Evolutionary conservation across 2,329 filamentous ascomycete species (phyloP).

Genomic region (Aplosporella prunicola): DNA sequence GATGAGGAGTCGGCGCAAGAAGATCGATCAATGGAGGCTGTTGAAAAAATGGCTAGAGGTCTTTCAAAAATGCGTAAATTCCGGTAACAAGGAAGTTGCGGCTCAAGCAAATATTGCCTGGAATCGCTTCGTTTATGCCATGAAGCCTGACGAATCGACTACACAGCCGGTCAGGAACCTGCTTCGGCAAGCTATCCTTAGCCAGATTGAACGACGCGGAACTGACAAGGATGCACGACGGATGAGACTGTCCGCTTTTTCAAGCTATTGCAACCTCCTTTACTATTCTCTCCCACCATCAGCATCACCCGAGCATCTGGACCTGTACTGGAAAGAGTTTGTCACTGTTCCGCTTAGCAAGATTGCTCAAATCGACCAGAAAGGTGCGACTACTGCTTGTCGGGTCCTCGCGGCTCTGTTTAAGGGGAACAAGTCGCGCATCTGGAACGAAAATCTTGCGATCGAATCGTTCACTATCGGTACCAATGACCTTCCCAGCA

Average conservation of each 20-base stretch:
- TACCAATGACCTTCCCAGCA: conserved; percentile 66
- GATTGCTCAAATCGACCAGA: conserved; percentile 13
- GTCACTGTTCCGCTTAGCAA: conserved; percentile 51
- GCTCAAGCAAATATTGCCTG: conserved; percentile 75
- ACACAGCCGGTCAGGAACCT: conserved; percentile 48
- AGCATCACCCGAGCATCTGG: conserved; percentile 54
- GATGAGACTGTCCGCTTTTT: conserved; percentile 51
- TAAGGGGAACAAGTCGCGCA: conserved; percentile 44
- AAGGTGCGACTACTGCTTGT: conserved; percentile 32
- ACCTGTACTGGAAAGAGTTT: conserved; percentile 69
- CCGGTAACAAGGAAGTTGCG: conserved; percentile 54
- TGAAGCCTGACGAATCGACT: conserved; percentile 54
- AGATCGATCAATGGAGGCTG: conserved; percentile 59
- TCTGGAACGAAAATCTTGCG: conserved; percentile 68
- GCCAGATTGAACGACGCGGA: conserved; percentile 58
- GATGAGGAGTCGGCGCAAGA: conserved; percentile 51
- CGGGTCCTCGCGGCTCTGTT: conserved; percentile 66
- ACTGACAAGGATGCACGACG: conserved; percentile 39
- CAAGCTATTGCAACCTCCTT: conserved; percentile 67
- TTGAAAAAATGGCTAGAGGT: conserved; percentile 67
- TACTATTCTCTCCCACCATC: conserved; percentile 75
- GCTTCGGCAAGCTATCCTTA: conserved; percentile 56
- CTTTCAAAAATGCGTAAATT: conserved; percentile 78
- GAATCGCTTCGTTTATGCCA: conserved; percentile 71
- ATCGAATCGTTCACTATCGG: conserved; percentile 39